Conservation (phyloP, 2,329 filamentous ascomycete species). For the Zymoseptoria crescenta region DNA sequence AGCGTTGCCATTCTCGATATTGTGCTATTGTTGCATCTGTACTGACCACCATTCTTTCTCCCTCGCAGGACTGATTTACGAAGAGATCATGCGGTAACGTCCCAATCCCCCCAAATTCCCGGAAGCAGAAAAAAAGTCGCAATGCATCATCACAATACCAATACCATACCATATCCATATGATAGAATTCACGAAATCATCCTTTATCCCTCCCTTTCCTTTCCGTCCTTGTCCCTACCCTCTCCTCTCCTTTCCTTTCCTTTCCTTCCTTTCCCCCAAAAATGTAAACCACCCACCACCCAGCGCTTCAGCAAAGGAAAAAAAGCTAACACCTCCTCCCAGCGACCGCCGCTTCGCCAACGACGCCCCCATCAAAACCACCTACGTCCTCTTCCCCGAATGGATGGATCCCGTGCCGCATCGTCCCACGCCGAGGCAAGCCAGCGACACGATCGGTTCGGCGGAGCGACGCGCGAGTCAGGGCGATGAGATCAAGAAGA, state of each 20-base stretch:
- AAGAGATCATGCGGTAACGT: constrained; percentile 78
- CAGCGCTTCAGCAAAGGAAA: not conserved
- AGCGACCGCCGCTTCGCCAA: not conserved
- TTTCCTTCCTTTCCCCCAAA: not conserved
- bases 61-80: constrained; percentile 71
- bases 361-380: not conserved
- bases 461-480: not conserved
- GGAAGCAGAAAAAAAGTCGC: not conserved
- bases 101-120: not conserved
- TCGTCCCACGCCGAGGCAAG: not conserved
- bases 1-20: constrained; percentile 19
- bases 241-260: too few species aligned
- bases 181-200: not conserved
- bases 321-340: not conserved
- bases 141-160: not conserved
- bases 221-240: too few species aligned
- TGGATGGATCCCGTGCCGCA: not conserved
- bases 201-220: not conserved
- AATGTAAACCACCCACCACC: not conserved
- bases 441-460: not conserved
- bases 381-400: not conserved
- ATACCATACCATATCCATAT: not conserved
- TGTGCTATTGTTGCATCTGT: not conserved
- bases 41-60: not conserved
- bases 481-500: not conserved